A percentile compares a stretch with the other conserved stretches of the same genome.
Evolutionary conservation across 306 rosid genomes (phyloP).

Genomic region (Canavalia ensiformis): DNA sequence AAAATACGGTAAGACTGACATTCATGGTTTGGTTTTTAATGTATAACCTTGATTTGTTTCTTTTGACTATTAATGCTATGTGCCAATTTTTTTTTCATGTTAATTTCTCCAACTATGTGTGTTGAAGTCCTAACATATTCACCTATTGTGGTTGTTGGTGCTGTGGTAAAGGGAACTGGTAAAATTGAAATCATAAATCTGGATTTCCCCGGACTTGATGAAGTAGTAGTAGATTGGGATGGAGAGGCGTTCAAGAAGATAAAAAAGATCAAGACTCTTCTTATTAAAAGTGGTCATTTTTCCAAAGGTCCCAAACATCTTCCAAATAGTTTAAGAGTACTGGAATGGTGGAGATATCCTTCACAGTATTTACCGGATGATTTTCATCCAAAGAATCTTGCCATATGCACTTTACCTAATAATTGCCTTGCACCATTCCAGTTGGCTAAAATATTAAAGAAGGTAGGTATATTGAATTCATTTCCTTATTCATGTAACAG

Average conservation of each 20-base stretch:
- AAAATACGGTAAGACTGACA: background rate
- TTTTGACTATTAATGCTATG: background rate
- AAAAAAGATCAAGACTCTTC: background rate
- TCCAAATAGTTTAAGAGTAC: slow-evolving; percentile 43
- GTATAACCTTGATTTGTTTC: background rate
- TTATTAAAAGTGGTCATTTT: background rate
- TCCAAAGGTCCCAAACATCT: slow-evolving; percentile 37
- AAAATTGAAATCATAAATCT: slow-evolving; percentile 3
- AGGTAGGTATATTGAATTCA: no score
- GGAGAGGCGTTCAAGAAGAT: slow-evolving; percentile 38
- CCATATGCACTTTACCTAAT: background rate
- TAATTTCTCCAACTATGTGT: background rate
- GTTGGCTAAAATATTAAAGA: no score
- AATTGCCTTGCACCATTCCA: no score
- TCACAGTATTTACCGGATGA: background rate
- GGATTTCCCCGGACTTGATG: background rate
- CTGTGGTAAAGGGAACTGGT: slow-evolving; percentile 18
- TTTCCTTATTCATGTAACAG: no score
- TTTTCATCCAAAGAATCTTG: slow-evolving; percentile 26
- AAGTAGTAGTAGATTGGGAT: slow-evolving; percentile 30
- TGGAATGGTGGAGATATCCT: slow-evolving; percentile 35
- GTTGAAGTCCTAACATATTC: background rate
- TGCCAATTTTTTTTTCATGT: background rate
- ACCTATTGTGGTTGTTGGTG: background rate
- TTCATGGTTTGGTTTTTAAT: background rate